A percentile compares a stretch with the other conserved stretches of the same genome.
These are phyloP conservation scores for Cryptococcus wingfieldii DNA, from an alignment of 1,284 basidiomycete species.

Conservation along the genomic window DNA sequence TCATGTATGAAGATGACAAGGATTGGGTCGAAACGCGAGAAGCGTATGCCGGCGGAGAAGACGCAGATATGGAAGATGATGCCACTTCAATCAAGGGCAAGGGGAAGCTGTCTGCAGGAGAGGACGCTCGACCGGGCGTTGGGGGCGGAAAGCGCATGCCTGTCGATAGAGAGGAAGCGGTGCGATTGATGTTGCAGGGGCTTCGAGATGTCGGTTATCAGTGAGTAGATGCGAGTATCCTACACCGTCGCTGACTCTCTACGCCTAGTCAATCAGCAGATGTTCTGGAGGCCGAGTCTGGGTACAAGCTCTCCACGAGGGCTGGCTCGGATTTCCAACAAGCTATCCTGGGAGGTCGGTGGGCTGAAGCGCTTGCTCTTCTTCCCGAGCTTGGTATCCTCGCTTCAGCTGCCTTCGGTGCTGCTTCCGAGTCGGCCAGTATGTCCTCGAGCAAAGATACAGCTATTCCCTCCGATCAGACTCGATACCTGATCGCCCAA, in stretches of 20 bases:
- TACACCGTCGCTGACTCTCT: constrained; percentile 1
- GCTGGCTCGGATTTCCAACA: constrained; percentile 76
- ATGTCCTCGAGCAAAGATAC: constrained; percentile 29
- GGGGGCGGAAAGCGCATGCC: constrained; percentile 39
- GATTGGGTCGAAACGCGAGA: constrained; percentile 29
- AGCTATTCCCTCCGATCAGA: constrained; percentile 55
- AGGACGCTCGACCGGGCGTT: constrained; percentile 9
- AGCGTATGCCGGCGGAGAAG: neutral
- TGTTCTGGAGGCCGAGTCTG: constrained; percentile 86
- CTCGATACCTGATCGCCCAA: constrained; percentile 80
- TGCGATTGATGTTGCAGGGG: constrained; percentile 84
- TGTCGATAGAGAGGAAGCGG: constrained; percentile 82
- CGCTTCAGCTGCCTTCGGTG: neutral
- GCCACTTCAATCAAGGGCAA: constrained; percentile 1
- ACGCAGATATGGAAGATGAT: constrained; percentile 14
- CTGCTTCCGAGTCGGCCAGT: constrained; percentile 25
- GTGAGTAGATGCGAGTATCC: constrained; percentile 55
- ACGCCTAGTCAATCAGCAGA: constrained; percentile 72
- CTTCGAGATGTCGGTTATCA: constrained; percentile 87
- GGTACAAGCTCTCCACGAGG: constrained; percentile 75
- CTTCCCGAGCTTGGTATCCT: constrained; percentile 63
- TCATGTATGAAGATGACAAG: constrained; percentile 44
- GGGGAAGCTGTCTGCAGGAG: neutral
- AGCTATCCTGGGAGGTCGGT: constrained; percentile 75
- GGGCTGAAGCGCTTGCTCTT: constrained; percentile 73